Evolutionary conservation across 495 filamentous ascomycete genomes (phyloP), one percentile per base, ranked within the genome.

Genomic region (Schizothecium vesticola): DNA sequence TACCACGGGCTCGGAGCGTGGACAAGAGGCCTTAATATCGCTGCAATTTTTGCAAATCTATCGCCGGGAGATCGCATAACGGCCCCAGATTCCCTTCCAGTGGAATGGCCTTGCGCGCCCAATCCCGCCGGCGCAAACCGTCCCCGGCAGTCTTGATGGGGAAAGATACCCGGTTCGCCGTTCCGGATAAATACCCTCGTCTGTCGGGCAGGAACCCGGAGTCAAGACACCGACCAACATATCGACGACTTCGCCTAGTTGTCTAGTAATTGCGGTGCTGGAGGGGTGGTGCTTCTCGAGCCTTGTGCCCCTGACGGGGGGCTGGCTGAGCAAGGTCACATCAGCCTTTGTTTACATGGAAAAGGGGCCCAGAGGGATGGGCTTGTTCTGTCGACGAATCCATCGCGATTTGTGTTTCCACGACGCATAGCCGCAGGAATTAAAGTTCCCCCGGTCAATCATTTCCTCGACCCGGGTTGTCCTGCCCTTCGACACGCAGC

Each of bases 11-110:
- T 56, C 43, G 51, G 62, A 56, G 43, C 62, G 31, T 31, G 33
- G 36, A 4, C 22, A 21, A 19, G 22, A 64, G 33, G 12, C 26
- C 23, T 13, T 12, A 59, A 59, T 59, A 59, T 59, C 23, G 62
- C 62, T 13, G 31, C 62, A 55, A 64, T 64, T n/a, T 10, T 64
- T 13, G 62, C 62, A 64, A 64, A 64, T 64, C 43, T 64, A 64
- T 64, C 56, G 43, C 22, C 62, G 31, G 62, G 43, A 64, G 62
- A 64, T 64, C 23, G 33, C 33, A 56, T 43, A 12, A 25, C 22
- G 12, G 33, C 33, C 62, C 62, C 62, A 64, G 62, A 64, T 64
- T 64, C 51, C 23, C 12, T 56, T 56, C 51, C 43, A 7, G 33
- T 29, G 61, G 61, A 63, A 55, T 63, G 10, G 1, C n/a, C 13